Conservation (phyloP, 257 asterid species). For the Nicotiana benthamiana region DNA sequence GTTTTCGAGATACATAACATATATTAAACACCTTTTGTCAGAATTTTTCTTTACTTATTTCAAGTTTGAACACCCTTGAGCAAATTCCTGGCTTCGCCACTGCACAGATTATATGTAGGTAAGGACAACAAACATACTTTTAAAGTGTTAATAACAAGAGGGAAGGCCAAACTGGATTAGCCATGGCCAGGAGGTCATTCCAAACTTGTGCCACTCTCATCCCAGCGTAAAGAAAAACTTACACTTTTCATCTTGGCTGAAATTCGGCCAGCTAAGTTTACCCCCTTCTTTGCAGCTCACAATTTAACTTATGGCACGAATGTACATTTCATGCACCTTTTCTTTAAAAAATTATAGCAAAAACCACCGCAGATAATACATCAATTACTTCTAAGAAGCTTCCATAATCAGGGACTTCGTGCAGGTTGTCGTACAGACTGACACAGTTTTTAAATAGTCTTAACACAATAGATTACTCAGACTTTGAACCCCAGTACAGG, state of each 20-base stretch:
- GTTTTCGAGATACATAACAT: too few relatives aligned
- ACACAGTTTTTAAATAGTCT: background rate
- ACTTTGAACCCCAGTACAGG: background rate
- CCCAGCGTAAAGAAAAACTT: background rate
- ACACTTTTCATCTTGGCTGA: background rate
- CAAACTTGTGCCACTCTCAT: background rate
- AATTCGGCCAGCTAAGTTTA: background rate
- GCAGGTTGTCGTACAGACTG: background rate
- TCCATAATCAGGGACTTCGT: background rate
- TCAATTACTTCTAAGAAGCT: background rate
- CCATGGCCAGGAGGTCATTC: background rate
- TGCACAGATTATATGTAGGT: too few relatives aligned
- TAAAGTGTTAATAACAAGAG: background rate
- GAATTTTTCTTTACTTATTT: too few relatives aligned
- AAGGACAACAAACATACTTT: background rate
- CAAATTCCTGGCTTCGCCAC: too few relatives aligned
- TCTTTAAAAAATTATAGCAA: background rate
- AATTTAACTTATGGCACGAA: background rate
- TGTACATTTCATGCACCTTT: background rate
- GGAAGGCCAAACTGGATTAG: background rate
- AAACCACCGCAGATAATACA: background rate
- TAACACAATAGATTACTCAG: background rate
- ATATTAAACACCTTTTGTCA: too few relatives aligned
- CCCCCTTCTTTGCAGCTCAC: background rate
- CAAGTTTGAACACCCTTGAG: too few relatives aligned